These are phyloP conservation scores for Pyricularia grisea DNA, from an alignment of 2,329 filamentous ascomycete species.

Conservation along the genomic window DNA sequence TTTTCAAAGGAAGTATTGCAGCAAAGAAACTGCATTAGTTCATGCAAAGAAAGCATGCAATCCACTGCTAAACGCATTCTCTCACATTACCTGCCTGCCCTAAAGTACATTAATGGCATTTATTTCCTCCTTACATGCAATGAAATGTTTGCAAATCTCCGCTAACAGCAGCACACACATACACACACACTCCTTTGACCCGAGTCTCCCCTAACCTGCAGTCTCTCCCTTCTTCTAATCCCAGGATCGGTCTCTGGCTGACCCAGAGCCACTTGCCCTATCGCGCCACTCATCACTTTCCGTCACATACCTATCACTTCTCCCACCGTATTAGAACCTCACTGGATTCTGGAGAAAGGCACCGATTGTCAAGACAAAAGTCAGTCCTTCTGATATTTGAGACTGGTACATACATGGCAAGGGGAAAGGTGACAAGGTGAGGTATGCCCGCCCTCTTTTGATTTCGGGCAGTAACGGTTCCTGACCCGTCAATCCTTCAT, in stretches of 20 bases:
- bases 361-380: not conserved
- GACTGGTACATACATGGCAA: not conserved
- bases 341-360: not conserved
- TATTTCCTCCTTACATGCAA: not conserved
- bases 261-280: not conserved
- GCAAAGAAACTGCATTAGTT: not conserved
- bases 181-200: not conserved
- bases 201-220: not conserved
- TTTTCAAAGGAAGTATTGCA: not conserved
- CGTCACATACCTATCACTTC: not conserved
- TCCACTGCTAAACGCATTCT: not conserved
- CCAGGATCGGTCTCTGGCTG: not conserved
- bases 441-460: not conserved
- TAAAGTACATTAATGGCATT: not conserved
- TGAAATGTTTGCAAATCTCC: not conserved
- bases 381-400: not conserved
- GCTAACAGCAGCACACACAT: no score
- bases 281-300: not conserved
- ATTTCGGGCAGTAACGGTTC: not conserved
- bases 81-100: not conserved
- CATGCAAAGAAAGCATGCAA: not conserved
- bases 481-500: not conserved
- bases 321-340: not conserved
- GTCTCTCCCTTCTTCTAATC: not conserved
- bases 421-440: not conserved